Percentiles rank a stretch among this genome's conserved stretches.
Conservation (phyloP, 176 grass and related monocot species). For the Avena eriantha region DNA sequence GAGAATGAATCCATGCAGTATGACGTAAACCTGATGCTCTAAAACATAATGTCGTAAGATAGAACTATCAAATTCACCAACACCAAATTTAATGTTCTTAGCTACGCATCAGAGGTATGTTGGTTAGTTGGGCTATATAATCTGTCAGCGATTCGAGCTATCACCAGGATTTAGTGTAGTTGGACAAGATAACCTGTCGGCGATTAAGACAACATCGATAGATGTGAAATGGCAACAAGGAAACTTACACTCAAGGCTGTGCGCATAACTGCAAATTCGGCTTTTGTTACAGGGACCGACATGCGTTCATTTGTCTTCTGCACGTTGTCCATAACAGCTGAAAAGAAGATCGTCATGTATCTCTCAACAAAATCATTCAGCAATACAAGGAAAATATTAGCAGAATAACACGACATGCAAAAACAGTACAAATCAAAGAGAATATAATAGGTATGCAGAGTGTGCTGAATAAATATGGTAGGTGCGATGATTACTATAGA, state of each 20-base stretch:
- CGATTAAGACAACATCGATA: background rate
- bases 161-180: background rate
- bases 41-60: background rate
- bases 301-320: conserved; percentile 78
- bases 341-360: conserved; percentile 38
- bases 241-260: conserved; percentile 84
- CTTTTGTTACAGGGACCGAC: conserved; percentile 77
- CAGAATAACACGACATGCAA: conserved; percentile 6
- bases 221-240: conserved; percentile 29
- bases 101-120: background rate
- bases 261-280: conserved; percentile 89
- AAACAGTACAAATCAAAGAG: background rate
- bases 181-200: background rate
- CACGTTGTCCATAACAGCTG: conserved; percentile 72
- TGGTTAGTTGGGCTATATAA: background rate
- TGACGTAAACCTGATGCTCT: background rate
- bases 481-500: background rate
- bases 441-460: background rate
- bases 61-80: conserved; percentile 14
- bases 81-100: conserved; percentile 26
- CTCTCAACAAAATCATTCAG: conserved; percentile 25
- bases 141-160: background rate
- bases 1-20: background rate
- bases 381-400: background rate
- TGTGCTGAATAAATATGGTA: background rate